A percentile compares a stretch with the other conserved stretches of the same genome.
These are phyloP conservation scores for Mesembryanthemum crystallinum DNA, from an alignment of 148 eudicot genomes.

Conservation along the genomic window DNA sequence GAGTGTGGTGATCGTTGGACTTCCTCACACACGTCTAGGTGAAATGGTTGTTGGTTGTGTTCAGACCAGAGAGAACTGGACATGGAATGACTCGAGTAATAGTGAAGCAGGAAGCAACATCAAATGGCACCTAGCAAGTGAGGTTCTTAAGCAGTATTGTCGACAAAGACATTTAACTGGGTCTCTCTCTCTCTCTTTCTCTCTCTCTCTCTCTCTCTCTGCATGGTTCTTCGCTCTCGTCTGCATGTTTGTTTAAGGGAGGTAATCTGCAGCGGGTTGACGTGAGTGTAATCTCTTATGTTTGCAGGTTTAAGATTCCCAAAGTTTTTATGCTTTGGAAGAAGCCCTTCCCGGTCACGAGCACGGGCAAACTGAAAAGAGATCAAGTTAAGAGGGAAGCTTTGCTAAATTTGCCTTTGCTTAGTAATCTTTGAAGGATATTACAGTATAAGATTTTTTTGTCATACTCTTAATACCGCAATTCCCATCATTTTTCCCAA, in stretches of 20 bases:
- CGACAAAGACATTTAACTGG: slow-evolving; percentile 51
- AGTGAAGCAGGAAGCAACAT: slow-evolving; percentile 16
- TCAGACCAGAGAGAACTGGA: slow-evolving; percentile 52
- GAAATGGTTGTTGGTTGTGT: slow-evolving; percentile 81
- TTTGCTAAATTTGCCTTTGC: slow-evolving; percentile 29
- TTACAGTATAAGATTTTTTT: no score
- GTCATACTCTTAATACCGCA: no score
- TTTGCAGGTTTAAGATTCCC: slow-evolving; percentile 80
- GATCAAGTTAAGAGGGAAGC: slow-evolving; percentile 57
- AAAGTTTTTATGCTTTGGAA: slow-evolving; percentile 54
- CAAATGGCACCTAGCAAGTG: slow-evolving; percentile 36
- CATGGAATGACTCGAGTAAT: slow-evolving; percentile 44
- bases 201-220: not conserved
- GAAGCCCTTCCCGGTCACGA: slow-evolving; percentile 65
- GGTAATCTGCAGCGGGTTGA: not conserved
- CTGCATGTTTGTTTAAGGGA: not conserved
- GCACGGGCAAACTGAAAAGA: slow-evolving; percentile 75
- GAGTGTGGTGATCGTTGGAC: slow-evolving; percentile 53
- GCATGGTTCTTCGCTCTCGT: not conserved
- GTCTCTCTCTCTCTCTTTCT: slow-evolving; percentile 28
- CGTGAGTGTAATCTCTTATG: not conserved
- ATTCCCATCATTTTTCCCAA: no score
- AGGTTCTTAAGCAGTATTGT: slow-evolving; percentile 57
- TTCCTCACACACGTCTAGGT: slow-evolving; percentile 58
- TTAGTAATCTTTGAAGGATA: slow-evolving; percentile 45